These are phyloP conservation scores for Aspergillus viridinutans DNA, from an alignment of 2,329 filamentous ascomycete species.

Conservation along the genomic window DNA sequence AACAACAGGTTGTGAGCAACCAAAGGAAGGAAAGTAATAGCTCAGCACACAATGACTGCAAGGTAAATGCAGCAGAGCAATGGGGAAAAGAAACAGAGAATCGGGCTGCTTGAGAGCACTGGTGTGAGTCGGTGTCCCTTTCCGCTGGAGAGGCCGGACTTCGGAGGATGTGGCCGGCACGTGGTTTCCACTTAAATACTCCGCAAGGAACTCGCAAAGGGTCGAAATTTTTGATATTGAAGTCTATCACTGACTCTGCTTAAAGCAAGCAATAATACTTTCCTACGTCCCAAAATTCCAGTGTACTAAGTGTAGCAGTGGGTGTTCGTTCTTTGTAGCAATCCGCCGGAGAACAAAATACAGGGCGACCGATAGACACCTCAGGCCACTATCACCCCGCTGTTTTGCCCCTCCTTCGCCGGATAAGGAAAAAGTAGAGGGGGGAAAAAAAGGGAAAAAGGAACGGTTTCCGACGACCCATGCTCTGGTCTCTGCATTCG, in stretches of 20 bases:
- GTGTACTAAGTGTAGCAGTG: background rate
- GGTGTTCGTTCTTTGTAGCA: background rate
- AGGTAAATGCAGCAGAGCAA: background rate
- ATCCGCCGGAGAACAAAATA: background rate
- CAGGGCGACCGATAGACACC: background rate
- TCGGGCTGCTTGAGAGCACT: conserved; percentile 4
- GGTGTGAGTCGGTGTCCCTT: conserved; percentile 11
- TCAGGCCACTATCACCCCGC: conserved; percentile 1
- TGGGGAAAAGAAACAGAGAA: conserved; percentile 1
- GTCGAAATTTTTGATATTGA: background rate
- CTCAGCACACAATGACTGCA: conserved; percentile 3
- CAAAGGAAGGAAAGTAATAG: conserved; percentile 4
- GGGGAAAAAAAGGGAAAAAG: background rate
- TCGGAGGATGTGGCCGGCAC: conserved; percentile 23
- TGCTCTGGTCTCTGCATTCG: background rate
- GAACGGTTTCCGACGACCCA: background rate
- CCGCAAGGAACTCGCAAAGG: background rate
- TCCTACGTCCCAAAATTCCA: background rate
- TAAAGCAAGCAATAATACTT: background rate
- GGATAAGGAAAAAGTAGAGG: conserved; percentile 8
- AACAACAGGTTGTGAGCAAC: background rate
- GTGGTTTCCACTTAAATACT: conserved; percentile 15
- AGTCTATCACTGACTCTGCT: background rate
- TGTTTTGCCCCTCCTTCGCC: conserved; percentile 20
- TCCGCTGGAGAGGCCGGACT: conserved; percentile 23